These are phyloP conservation scores for Lablab purpureus DNA, from an alignment of 306 rosid species.

Conservation along the genomic window DNA sequence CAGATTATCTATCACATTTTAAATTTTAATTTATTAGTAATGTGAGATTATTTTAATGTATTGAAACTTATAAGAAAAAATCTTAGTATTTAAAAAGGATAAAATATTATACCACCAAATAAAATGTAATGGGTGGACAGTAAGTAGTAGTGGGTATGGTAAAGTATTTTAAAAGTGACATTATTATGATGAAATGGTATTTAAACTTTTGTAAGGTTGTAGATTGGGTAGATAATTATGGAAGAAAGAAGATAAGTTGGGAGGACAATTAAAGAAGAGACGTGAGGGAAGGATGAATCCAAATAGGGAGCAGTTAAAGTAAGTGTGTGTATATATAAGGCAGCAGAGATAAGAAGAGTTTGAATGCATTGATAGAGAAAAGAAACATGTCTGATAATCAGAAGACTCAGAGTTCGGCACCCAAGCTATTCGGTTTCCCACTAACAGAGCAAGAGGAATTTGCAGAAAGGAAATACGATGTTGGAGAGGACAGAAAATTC, in stretches of 20 bases:
- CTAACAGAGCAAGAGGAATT: constrained; percentile 48
- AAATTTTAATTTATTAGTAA: too few relatives aligned
- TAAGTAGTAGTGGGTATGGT: neutral
- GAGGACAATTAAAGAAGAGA: neutral
- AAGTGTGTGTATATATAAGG: constrained; percentile 20
- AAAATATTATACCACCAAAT: too few relatives aligned
- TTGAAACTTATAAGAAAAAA: too few relatives aligned
- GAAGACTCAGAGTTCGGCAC: constrained; percentile 25
- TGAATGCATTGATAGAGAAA: neutral
- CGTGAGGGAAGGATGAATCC: neutral
- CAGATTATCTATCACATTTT: too few relatives aligned
- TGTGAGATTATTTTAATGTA: too few relatives aligned
- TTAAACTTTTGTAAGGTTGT: neutral
- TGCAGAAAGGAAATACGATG: constrained; percentile 27
- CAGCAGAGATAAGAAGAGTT: neutral
- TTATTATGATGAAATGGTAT: neutral
- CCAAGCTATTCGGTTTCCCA: constrained; percentile 68
- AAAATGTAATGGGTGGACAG: too few relatives aligned
- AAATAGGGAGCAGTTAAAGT: neutral
- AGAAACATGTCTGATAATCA: constrained; percentile 49
- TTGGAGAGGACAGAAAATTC: constrained; percentile 58
- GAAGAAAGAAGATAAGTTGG: neutral
- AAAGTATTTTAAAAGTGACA: neutral
- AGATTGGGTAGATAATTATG: neutral
- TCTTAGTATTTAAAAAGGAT: too few relatives aligned